Conservation (phyloP, 495 filamentous ascomycete species). For the Ascodesmis nigricans region DNA sequence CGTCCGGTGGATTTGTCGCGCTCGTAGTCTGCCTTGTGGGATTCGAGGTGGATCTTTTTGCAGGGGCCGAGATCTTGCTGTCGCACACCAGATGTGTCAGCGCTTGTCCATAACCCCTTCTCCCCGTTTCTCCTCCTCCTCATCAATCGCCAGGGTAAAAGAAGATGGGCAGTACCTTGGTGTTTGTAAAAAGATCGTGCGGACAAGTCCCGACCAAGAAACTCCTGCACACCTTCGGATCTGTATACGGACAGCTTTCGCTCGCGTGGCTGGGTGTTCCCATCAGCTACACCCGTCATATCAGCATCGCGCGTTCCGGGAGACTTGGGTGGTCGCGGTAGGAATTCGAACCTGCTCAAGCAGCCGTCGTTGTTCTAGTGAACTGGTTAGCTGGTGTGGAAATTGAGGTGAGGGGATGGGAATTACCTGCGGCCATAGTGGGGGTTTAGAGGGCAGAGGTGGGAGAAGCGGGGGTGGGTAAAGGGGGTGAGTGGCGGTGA, state of each 20-base stretch:
- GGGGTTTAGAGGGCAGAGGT: background rate
- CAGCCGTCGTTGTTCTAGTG: constrained; percentile 22
- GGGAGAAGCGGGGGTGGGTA: background rate
- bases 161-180: constrained; percentile 45
- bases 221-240: constrained; percentile 85
- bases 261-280: constrained; percentile 20
- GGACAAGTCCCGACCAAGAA: constrained; percentile 88
- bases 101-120: no score
- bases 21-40: constrained; percentile 73
- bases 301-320: background rate
- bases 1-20: constrained; percentile 39
- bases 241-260: constrained; percentile 47
- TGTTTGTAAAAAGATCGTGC: constrained; percentile 99
- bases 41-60: constrained; percentile 72
- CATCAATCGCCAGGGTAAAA: no score
- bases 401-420: no score
- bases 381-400: no score
- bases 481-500: background rate
- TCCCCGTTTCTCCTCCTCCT: no score
- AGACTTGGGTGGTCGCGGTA: background rate
- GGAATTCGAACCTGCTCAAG: constrained; percentile 18
- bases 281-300: constrained; percentile 13
- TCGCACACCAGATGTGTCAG: no score
- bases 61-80: constrained; percentile 77
- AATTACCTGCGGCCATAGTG: background rate